These are phyloP conservation scores for Leucocoprinus birnbaumii DNA, from an alignment of 768 basidiomycete species.

Conservation along the genomic window DNA sequence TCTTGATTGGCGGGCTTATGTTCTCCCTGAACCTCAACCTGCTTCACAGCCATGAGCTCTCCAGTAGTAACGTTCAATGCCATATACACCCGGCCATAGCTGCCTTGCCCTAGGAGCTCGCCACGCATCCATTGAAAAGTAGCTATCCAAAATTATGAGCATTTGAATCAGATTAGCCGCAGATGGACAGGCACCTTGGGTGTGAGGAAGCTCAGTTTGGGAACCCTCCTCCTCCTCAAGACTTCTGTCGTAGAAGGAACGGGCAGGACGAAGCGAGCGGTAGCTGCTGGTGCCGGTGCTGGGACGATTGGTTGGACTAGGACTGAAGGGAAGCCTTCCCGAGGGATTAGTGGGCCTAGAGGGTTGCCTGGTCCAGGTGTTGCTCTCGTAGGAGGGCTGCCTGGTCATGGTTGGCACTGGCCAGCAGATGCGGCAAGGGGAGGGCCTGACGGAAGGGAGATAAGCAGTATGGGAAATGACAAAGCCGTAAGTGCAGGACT, in stretches of 20 bases:
- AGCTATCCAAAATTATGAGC: constrained; percentile 25
- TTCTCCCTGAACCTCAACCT: constrained; percentile 82
- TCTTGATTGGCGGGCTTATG: constrained; percentile 57
- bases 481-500: constrained; percentile 6
- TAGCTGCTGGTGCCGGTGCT: neutral
- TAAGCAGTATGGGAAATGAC: constrained; percentile 11
- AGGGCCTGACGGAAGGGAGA: constrained; percentile 5
- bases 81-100: constrained; percentile 89
- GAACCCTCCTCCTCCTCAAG: neutral
- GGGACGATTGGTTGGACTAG: neutral
- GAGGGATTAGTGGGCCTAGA: neutral
- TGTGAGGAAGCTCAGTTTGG: constrained; percentile 1
- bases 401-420: constrained; percentile 10
- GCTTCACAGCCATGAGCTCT: constrained; percentile 95
- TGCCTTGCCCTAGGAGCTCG: constrained; percentile 91
- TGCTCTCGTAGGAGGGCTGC: constrained; percentile 4
- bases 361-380: constrained; percentile 3
- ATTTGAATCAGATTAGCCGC: neutral
- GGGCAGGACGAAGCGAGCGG: no score
- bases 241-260: no score
- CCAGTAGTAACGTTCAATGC: constrained; percentile 88
- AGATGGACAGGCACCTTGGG: neutral
- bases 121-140: constrained; percentile 93
- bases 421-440: constrained; percentile 8
- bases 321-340: neutral